These are phyloP conservation scores for Suillus discolor DNA, from an alignment of 768 basidiomycete genomes.

Conservation along the genomic window DNA sequence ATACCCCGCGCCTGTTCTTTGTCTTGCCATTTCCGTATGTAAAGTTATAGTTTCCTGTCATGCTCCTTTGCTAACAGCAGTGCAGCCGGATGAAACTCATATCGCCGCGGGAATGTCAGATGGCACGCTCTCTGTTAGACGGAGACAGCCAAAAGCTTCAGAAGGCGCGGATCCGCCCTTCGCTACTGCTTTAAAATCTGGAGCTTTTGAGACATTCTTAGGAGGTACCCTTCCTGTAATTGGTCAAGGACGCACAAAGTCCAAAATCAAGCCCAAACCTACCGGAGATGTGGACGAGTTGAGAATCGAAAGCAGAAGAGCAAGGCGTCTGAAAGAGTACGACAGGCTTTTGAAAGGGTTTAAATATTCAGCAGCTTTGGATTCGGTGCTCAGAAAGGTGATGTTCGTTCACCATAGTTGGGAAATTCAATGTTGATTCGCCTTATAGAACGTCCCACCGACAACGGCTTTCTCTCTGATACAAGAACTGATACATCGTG, in stretches of 20 bases:
- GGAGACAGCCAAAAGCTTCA: slow-evolving; percentile 77
- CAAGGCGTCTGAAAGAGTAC: slow-evolving; percentile 78
- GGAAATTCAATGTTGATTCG: slow-evolving; percentile 2
- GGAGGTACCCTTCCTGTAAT: slow-evolving; percentile 54
- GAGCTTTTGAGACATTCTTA: slow-evolving; percentile 70
- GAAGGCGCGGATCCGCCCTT: slow-evolving; percentile 45
- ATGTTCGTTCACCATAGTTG: slow-evolving; percentile 14
- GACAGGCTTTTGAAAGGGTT: slow-evolving; percentile 89
- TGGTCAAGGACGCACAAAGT: slow-evolving; percentile 55
- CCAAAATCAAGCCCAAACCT: slow-evolving; percentile 50
- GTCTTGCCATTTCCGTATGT: slow-evolving; percentile 88
- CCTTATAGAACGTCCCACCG: slow-evolving; percentile 73
- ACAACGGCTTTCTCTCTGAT: slow-evolving; percentile 87
- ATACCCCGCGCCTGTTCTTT: slow-evolving; percentile 91
- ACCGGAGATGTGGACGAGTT: slow-evolving; percentile 73
- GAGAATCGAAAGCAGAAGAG: slow-evolving; percentile 71
- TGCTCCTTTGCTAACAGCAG: slow-evolving; percentile 12
- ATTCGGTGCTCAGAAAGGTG: slow-evolving; percentile 87
- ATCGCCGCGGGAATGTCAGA: slow-evolving; percentile 98
- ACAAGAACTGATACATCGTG: slow-evolving; percentile 89
- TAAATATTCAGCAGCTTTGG: slow-evolving; percentile 93
- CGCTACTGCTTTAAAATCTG: slow-evolving; percentile 46
- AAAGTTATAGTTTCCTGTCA: background rate
- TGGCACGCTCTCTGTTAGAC: slow-evolving; percentile 95
- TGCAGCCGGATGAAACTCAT: slow-evolving; percentile 93